These are phyloP conservation scores for Arabidopsis thaliana DNA, from an alignment of 345 rosid species.

Conservation along the genomic window TAIR10.1 NC_003076.8:10016501-10017000, in stretches of 20 bases:
- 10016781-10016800: background rate
- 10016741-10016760: constrained; percentile 18
- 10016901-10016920: background rate
- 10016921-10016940: background rate
- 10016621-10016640: constrained; percentile 50
- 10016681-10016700: background rate
- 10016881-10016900: constrained; percentile 4
- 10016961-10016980: constrained; percentile 11
- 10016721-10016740: constrained; percentile 8
- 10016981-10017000: constrained; percentile 15
- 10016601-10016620: constrained; percentile 41
- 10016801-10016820: constrained; percentile 33
- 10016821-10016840: constrained; percentile 17
- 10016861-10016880: background rate
- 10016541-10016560: constrained; percentile 22
- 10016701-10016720: background rate
- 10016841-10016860: constrained; percentile 2
- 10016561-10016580: constrained; percentile 47
- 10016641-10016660: constrained; percentile 32
- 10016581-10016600: constrained; percentile 46
- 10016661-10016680: constrained; percentile 54
- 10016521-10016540: constrained; percentile 13
- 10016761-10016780: constrained; percentile 36
- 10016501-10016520: background rate
- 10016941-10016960: background rate